phyloP scores from a whole-genome alignment of 2,329 filamentous ascomycete species.

The Blastomyces parvus region DNA sequence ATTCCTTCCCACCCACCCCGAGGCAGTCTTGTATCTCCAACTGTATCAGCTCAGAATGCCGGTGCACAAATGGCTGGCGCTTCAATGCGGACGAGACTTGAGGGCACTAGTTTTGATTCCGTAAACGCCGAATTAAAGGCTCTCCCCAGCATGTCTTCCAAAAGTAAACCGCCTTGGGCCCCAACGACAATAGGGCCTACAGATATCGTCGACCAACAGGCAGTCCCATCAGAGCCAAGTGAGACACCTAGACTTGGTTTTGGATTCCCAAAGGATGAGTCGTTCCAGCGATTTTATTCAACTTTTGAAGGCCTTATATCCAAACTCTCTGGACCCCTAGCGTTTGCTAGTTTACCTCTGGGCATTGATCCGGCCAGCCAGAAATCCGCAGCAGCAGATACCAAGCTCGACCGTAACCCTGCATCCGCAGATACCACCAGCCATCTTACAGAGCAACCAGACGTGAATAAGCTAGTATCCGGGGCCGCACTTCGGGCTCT shows the following conservation, averaged over 20 bases:
- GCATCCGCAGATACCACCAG: slow-evolving; percentile 34
- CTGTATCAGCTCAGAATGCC: slow-evolving; percentile 63
- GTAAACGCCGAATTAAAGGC: slow-evolving; percentile 15
- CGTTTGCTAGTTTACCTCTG: slow-evolving; percentile 84
- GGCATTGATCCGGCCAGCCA: slow-evolving; percentile 41
- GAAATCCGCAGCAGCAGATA: slow-evolving; percentile 25
- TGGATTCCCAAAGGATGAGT: slow-evolving; percentile 50
- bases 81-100: slow-evolving; percentile 34
- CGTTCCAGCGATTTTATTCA: slow-evolving; percentile 84
- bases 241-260: slow-evolving; percentile 19
- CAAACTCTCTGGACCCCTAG: slow-evolving; percentile 77
- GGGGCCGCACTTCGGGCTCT: slow-evolving; percentile 73
- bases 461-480: slow-evolving; percentile 76
- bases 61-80: slow-evolving; percentile 58
- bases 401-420: slow-evolving; percentile 29
- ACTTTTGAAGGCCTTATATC: slow-evolving; percentile 85
- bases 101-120: slow-evolving; percentile 18
- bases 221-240: slow-evolving; percentile 23
- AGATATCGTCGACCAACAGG: slow-evolving; percentile 28
- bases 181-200: slow-evolving; percentile 28
- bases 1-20: slow-evolving; percentile 51
- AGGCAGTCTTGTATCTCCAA: slow-evolving; percentile 59
- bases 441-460: slow-evolving; percentile 49
- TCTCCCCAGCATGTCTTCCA: slow-evolving; percentile 15
- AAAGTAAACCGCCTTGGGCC: slow-evolving; percentile 27